Conservation (phyloP, 2,329 filamentous ascomycete genomes). For the Xylaria sp. region DNA sequence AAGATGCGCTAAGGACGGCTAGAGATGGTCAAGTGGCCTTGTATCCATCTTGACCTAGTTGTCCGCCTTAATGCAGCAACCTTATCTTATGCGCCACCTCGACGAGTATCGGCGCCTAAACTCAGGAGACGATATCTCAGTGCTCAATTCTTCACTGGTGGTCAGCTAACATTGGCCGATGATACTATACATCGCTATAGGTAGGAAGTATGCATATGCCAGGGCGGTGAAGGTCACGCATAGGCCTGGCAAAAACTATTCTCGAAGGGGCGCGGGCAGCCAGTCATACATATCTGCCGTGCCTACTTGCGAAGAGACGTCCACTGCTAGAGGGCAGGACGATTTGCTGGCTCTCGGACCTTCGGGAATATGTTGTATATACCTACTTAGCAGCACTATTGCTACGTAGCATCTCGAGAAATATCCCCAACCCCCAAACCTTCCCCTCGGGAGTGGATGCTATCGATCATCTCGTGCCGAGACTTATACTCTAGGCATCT, state of each 20-base stretch:
- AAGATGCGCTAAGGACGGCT: background rate
- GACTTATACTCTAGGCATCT: constrained; percentile 7
- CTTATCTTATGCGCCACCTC: background rate
- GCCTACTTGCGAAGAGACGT: background rate
- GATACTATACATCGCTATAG: background rate
- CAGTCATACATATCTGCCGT: background rate
- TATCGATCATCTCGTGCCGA: constrained; percentile 8
- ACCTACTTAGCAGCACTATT: constrained; percentile 5
- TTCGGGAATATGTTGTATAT: background rate
- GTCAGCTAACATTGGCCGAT: background rate
- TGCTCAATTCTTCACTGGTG: background rate
- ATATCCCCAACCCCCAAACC: too few relatives aligned
- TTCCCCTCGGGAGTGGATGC: constrained; percentile 16
- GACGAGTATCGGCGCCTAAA: constrained; percentile 10
- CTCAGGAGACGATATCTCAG: background rate
- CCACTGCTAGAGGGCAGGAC: background rate
- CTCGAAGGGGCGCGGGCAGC: constrained; percentile 10
- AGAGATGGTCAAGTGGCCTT: background rate
- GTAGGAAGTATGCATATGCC: background rate
- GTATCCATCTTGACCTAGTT: background rate
- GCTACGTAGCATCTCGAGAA: background rate
- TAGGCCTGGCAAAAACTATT: background rate
- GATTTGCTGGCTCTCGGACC: background rate
- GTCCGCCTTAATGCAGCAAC: constrained; percentile 11
- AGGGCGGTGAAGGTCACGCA: background rate